Percentiles rank a stretch among this genome's conserved stretches.
Conservation (phyloP, 306 rosid genomes). For the Hylodesmum podocarpum region DNA sequence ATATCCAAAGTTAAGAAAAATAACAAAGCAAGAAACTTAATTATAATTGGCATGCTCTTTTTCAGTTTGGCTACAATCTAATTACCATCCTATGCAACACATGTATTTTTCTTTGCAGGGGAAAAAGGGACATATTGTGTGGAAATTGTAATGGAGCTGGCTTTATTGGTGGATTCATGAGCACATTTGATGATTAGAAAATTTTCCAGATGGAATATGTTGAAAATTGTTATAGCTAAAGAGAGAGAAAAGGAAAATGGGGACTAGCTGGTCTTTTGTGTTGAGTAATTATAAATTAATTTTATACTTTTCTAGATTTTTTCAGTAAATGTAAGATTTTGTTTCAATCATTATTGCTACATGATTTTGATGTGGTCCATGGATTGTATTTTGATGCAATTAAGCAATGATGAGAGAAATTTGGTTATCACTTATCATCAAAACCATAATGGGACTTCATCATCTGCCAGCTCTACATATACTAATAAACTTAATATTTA, state of each 20-base stretch:
- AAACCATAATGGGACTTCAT: neutral
- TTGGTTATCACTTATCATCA: neutral
- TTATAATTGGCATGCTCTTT: neutral
- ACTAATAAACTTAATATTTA: no score
- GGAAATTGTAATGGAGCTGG: conserved; percentile 84
- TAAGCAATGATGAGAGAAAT: neutral
- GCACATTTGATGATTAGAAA: conserved; percentile 54
- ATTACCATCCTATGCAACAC: neutral
- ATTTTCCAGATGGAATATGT: neutral
- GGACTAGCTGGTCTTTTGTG: neutral
- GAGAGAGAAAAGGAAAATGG: neutral
- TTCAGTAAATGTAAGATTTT: neutral
- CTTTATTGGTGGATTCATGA: conserved; percentile 75
- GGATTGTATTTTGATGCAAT: neutral
- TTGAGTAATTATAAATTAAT: neutral
- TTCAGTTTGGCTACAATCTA: neutral
- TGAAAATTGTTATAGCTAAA: neutral
- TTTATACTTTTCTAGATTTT: neutral
- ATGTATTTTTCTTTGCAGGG: conserved; percentile 43
- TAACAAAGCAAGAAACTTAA: no score
- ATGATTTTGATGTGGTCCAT: neutral
- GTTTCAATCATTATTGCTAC: neutral
- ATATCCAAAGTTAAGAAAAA: neutral
- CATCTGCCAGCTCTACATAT: neutral
- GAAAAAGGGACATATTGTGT: conserved; percentile 61